A percentile compares a stretch with the other conserved stretches of the same genome.
Evolutionary conservation across 495 filamentous ascomycete genomes (phyloP).

Genomic region (Penicillium daleae): DNA sequence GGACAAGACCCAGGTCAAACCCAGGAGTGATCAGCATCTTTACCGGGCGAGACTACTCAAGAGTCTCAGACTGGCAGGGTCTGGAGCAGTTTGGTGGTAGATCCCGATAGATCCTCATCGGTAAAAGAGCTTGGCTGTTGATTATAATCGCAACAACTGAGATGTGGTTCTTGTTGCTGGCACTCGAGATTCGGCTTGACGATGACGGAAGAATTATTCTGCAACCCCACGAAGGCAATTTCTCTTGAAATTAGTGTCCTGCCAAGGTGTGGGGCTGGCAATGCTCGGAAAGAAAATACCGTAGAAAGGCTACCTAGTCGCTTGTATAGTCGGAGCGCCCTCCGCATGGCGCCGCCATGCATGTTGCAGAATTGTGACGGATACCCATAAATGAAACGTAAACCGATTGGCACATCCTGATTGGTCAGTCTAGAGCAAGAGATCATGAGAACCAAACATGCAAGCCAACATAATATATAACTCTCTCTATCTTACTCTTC

Average conservation of each 20-base stretch:
- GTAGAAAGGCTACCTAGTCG: background rate
- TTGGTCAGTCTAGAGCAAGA: constrained; percentile 7
- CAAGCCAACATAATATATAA: background rate
- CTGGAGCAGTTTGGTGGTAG: background rate
- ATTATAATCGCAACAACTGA: background rate
- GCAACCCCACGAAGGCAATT: constrained; percentile 2
- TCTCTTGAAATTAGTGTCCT: background rate
- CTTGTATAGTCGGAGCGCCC: constrained; percentile 14
- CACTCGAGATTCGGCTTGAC: background rate
- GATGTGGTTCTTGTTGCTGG: background rate
- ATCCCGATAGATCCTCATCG: background rate
- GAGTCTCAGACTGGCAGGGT: background rate
- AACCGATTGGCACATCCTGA: constrained; percentile 4
- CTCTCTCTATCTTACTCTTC: background rate
- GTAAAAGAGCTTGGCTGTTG: background rate
- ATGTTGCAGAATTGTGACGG: constrained; percentile 16
- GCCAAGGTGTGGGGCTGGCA: background rate
- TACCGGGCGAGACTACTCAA: background rate
- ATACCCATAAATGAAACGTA: constrained; percentile 1
- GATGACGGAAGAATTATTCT: background rate
- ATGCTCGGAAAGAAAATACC: background rate
- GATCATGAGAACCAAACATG: background rate
- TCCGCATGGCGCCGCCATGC: constrained; percentile 6
- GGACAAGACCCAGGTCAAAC: background rate
- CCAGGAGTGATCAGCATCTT: background rate